Evolutionary conservation across 768 basidiomycete species (phyloP).

Genomic region (Tulasnella sp.): DNA sequence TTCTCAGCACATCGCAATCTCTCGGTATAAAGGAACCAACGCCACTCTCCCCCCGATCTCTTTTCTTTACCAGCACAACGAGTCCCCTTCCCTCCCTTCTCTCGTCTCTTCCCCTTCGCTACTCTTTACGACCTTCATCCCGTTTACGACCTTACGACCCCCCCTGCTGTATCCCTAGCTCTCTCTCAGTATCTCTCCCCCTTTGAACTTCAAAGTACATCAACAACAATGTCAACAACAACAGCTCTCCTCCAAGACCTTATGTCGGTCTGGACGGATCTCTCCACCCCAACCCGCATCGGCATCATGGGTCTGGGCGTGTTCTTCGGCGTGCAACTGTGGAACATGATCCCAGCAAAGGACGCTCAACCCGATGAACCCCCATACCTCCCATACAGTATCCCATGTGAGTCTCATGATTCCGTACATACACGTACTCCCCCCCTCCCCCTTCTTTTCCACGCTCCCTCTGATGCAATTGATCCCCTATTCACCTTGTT

Average conservation of each 20-base stretch:
- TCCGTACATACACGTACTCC: no score
- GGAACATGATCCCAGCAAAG: constrained; percentile 1
- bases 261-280: not conserved
- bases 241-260: not conserved
- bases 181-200: not conserved
- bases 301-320: not conserved
- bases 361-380: constrained; percentile 6
- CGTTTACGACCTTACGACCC: not conserved
- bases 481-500: not conserved
- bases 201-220: not conserved
- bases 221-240: not conserved
- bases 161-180: not conserved
- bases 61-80: not conserved
- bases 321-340: not conserved
- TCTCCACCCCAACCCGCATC: not conserved
- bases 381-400: constrained; percentile 11
- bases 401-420: not conserved
- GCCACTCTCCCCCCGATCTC: not conserved
- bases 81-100: not conserved
- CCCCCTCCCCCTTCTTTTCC: not conserved
- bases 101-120: not conserved
- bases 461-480: no score
- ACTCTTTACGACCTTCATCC: not conserved
- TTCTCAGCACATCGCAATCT: not conserved
- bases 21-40: not conserved